Evolutionary conservation across 768 basidiomycete genomes (phyloP), one percentile per base, ranked within the genome.

Genomic region (Botryobasidium botryosum): DNA sequence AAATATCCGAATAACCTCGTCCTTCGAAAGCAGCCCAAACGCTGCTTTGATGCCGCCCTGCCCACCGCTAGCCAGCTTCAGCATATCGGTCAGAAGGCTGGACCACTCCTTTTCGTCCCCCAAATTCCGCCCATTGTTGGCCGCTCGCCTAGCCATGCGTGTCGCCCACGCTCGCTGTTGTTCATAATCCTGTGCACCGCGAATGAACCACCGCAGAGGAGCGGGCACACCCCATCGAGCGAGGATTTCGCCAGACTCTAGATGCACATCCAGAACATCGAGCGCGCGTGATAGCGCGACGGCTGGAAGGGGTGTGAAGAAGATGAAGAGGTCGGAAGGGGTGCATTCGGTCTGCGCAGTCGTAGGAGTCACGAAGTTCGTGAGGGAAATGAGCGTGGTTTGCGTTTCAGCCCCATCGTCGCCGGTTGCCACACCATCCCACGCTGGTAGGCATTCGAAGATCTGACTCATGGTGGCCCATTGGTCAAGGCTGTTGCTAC

Each of bases 391-490:
- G 27, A 92, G 67, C 1, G 86, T 91, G 5, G 79, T 79, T 43
- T 88, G 77, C n/a, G 75, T 77, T 41, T 75, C 75, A 48, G 86
- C 86, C 40, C 68, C 72, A 47, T 82, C 71, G 33, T 69, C 68
- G 38, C 77, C 72, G 32, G 31, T 17, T 5, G 23, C 43, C 43
- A 68, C 71, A n/a, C 68, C 68, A 33, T 59, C 58, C 86, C 91
- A 94, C 3, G 79, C 92, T 0, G 92, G 92, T 26, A 97, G 68
- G 57, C 91, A 99, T 57, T 99, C 92, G 58, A 99, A 96, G 41
- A 99, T 84, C 26, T 68, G 65, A 51, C 80, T 85, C 90, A 94
- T 96, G 3, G 67, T 76, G 1, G 74, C 56, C 86, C 85, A 92
- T 51, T 77, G 69, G 47, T 74, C 66, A 27, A 78, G 61, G 45